Base-by-base conservation (phyloP, 148 eudicot species). In the Amaranthus cruentus region DNA sequence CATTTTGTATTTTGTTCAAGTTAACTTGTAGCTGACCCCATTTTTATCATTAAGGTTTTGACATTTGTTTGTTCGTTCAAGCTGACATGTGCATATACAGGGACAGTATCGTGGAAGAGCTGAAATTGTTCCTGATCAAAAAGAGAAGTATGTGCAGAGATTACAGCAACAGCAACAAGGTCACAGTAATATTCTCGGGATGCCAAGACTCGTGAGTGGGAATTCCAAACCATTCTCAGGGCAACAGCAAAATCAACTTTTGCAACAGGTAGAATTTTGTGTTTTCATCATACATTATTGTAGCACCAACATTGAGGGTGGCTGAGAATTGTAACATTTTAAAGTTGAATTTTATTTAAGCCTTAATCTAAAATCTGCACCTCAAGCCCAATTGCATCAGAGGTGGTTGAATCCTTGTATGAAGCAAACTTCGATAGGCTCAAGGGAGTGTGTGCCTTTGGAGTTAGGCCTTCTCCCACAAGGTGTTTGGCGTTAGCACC, bases 101-200 rank as follows among this genome's bases (percentile, higher is more conserved):
- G 93, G 91, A 15, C 99, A 95, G 72, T 42, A 83, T 58, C 98
- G 97, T 81, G 94, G 91, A 81, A 89, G 99, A 83, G 78, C 96
- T 75, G 97, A 96, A 86, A 90, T 96, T 82, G 87, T 97, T 77
- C 99, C 97, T 66, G 99, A 96, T 78, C 96, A 88, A 75, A 89
- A 95, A 79, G 97, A 96, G 84, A 87, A 96, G 81, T 96, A 83
- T 83, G 71, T 96, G 64, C 95, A 96, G 76, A 83, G 80, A 61
- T 77, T 85, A 71, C 97, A 92, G 85, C 96, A 96, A 72, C 90
- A 88, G 78, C 98, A 88, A 73, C 97, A 92, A 83, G 88, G 94
- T 76, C 99, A 86, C 79, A 84, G 82, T 79, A 92, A 87, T 75
- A 73, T 90, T 82, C 91, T 92, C 67, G 87, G 91, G 77, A 87